Base-by-base conservation (phyloP, 2,329 filamentous ascomycete genomes). In the Hymenotorrendiella dingleyae region DNA sequence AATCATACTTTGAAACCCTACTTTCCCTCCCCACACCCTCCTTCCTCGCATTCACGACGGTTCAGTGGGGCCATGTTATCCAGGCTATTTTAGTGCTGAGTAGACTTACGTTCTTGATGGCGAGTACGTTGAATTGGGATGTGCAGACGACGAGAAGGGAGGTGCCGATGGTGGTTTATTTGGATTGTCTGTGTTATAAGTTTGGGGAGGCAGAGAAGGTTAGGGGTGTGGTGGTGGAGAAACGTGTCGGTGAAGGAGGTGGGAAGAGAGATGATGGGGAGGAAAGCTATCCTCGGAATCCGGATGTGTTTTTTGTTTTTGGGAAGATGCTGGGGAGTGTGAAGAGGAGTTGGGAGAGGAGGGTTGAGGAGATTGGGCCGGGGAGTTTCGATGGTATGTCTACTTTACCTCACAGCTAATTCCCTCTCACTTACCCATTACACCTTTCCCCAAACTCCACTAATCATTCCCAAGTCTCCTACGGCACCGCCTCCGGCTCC, bases 81-180 rank as follows among this genome's bases (percentile, higher is more conserved):
- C 48, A 55, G 21, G 24, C 37, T 2, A 44, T 58, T 1, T 37
- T 61, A 8, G 32, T 51, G 2, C 41, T 55, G 14, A 54, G 53
- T 1, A 35, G 56, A 8, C 49, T 61, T 1, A 54, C 57, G 0
- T 61, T 60, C 28, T 19, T 57, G 21, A 54, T 60, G 45, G 56
- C 57, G 2, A 36, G 42, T 10, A 44, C 36, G 11, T 30, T 54
- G 12, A 42, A 42, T 8, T 60, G 57, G 58, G 49, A 54, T 29
- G 32, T 46, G 1, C 43, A 47, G 1, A 53, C 46, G 3, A 54
- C 57, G 2, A 44, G 56, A 8, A 36, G 49, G 22, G 53, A 49
- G 21, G 34, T 58, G 1, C 57, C 55, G 1, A 35, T 60, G 24
- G 47, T 46, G 1, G 55, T 59, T 50, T 60, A 59, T 43, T 46